Evolutionary conservation across 176 grass and related monocot genomes (phyloP), one percentile per base, ranked within the genome.

Genomic region (Zizania latifolia): DNA sequence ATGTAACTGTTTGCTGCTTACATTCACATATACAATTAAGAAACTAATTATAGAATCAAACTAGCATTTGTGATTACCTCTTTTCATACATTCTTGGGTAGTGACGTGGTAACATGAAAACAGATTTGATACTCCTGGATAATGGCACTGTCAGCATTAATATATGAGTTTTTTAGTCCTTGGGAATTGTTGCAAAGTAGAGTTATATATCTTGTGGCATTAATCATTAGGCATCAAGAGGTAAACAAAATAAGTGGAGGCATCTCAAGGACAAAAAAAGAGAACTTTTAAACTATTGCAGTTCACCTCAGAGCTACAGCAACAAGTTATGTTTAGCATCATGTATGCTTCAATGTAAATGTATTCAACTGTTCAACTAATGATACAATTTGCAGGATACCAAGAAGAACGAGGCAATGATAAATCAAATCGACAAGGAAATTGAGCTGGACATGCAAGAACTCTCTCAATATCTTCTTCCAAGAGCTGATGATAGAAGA

Each of bases 381-480:
- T 29, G 5, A 41, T 15, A 46, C 13, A 39, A 75, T 46, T n/a
- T 67, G n/a, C 3, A 85, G 78, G 79, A 74, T 29, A 32, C 1
- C 0, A 8, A 65, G 34, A 75, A 78, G 21, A 75, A 71, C 32
- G 46, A 55, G 12, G 62, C 34, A 70, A 36, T 4, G 51, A 24
- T 64, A 59, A 64, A 30, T 1, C 19, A 19, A 17, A 62, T 68
- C 14, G 33, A 77, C 27, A 83, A 68, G 37, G 60, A 69, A 73
- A 74, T 80, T 4, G 50, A 86, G 19, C 23, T 74, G 13, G 44
- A 28, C 10, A 83, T 92, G 79, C 86, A 80, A 77, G 79, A 86
- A 24, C 65, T 92, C 37, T 30, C 75, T 11, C 50, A 83, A 50
- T 77, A 65, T 80, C 29, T 89, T 7, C 77, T 87, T 6, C 33